These are phyloP conservation scores for Yarrowia osloensis DNA, from an alignment of 805 yeast species.

Conservation along the genomic window DNA sequence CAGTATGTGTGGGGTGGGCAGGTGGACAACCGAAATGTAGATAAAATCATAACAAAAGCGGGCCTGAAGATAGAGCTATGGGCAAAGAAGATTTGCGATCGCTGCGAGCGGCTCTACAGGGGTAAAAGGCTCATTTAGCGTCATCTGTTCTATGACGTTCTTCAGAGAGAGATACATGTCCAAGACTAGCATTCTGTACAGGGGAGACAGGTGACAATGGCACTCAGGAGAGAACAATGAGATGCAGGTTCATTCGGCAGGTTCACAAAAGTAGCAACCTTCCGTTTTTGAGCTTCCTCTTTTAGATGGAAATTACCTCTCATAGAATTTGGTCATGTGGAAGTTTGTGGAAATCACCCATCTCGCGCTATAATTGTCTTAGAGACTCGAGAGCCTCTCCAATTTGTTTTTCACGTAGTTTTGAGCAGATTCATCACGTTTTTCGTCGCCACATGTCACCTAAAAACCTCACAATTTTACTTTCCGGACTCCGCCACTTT, in stretches of 20 bases:
- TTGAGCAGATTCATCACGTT: too few species aligned
- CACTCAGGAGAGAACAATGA: neutral
- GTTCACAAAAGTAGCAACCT: too few species aligned
- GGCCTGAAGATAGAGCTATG: neutral
- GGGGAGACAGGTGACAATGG: neutral
- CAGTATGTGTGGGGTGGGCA: neutral
- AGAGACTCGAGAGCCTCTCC: too few species aligned
- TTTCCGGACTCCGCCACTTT: neutral
- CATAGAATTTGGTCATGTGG: too few species aligned
- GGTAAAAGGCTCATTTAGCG: neutral
- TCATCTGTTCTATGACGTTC: neutral
- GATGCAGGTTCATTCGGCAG: too few species aligned
- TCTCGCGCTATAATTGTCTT: too few species aligned
- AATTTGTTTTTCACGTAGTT: too few species aligned
- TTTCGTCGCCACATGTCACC: too few species aligned
- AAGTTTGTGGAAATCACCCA: too few species aligned
- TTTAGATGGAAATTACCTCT: too few species aligned
- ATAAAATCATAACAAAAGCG: neutral
- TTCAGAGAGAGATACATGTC: neutral
- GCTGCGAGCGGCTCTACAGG: neutral
- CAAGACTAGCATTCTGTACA: too few species aligned
- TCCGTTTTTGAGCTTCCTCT: too few species aligned
- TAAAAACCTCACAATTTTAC: neutral
- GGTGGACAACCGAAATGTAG: neutral
- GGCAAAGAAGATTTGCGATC: neutral